Evolutionary conservation across 1,284 basidiomycete species (phyloP).

Genomic region (Trametes pubescens): DNA sequence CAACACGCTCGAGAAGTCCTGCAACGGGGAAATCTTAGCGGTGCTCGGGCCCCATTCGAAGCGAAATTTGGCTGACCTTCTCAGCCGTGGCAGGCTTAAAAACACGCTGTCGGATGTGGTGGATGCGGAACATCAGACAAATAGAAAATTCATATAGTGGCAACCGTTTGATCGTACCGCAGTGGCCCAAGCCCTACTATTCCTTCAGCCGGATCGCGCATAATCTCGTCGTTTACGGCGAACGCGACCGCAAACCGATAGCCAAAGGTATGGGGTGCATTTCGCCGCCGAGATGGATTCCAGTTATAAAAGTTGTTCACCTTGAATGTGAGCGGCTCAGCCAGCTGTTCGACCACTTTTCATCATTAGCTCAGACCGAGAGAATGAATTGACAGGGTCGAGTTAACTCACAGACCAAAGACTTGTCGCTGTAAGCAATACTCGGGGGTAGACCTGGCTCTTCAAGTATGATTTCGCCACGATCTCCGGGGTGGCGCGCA

Average conservation of each 20-base stretch:
- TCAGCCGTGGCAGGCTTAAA: background rate
- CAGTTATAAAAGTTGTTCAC: background rate
- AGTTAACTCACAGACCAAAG: background rate
- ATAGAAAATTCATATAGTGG: background rate
- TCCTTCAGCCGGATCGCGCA: background rate
- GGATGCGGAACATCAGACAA: background rate
- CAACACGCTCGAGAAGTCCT: background rate
- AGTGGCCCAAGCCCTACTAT: background rate
- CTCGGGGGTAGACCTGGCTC: background rate
- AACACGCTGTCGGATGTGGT: background rate
- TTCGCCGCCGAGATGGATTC: background rate
- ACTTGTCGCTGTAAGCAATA: background rate
- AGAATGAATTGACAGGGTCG: background rate
- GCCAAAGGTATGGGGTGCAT: background rate
- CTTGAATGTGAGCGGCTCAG: background rate
- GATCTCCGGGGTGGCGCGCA: background rate
- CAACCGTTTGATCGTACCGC: background rate
- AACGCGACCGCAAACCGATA: background rate
- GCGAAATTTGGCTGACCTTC: background rate
- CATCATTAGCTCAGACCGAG: background rate
- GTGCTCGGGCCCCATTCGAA: background rate
- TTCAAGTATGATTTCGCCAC: background rate
- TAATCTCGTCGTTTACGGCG: background rate
- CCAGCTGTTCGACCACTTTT: background rate
- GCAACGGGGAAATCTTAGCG: background rate